Evolutionary conservation across 768 basidiomycete species (phyloP).

Genomic region (Suillus placidus): DNA sequence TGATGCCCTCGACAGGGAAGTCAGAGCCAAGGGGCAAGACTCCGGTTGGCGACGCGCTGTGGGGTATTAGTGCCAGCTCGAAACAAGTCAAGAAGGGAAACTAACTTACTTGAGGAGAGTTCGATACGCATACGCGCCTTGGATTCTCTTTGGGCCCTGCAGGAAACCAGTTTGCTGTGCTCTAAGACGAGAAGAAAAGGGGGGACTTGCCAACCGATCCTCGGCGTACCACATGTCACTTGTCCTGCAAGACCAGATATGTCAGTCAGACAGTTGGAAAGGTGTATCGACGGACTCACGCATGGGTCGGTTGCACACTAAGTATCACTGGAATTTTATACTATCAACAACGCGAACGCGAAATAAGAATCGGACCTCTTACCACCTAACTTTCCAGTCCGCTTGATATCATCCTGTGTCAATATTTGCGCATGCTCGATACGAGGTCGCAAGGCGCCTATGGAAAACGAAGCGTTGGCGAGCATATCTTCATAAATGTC

Average conservation of each 20-base stretch:
- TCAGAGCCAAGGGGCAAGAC: conserved; percentile 86
- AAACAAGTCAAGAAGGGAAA: background rate
- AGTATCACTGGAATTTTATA: conserved; percentile 64
- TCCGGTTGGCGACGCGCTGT: conserved; percentile 51
- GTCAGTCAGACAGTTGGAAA: conserved; percentile 1
- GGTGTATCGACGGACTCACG: conserved; percentile 46
- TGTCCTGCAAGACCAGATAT: conserved; percentile 49
- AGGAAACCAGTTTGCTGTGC: background rate
- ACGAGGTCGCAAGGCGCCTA: conserved; percentile 56
- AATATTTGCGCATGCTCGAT: conserved; percentile 96
- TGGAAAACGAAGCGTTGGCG: conserved; percentile 22
- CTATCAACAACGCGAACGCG: background rate
- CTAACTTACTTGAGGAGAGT: conserved; percentile 66
- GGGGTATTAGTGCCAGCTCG: background rate
- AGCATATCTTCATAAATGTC: conserved; percentile 80
- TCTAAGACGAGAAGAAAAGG: background rate
- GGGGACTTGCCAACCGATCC: conserved; percentile 58
- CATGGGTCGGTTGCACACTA: conserved; percentile 93
- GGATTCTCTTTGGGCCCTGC: conserved; percentile 80
- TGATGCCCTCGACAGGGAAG: conserved; percentile 91
- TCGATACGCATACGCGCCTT: conserved; percentile 89
- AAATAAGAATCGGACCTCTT: conserved; percentile 22
- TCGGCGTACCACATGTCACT: conserved; percentile 96
- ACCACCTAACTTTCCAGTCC: conserved; percentile 77
- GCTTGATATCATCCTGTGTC: conserved; percentile 63